Conservation (phyloP, 1,139 yeast genomes). For the Saccharomycopsis crataegensis region DNA sequence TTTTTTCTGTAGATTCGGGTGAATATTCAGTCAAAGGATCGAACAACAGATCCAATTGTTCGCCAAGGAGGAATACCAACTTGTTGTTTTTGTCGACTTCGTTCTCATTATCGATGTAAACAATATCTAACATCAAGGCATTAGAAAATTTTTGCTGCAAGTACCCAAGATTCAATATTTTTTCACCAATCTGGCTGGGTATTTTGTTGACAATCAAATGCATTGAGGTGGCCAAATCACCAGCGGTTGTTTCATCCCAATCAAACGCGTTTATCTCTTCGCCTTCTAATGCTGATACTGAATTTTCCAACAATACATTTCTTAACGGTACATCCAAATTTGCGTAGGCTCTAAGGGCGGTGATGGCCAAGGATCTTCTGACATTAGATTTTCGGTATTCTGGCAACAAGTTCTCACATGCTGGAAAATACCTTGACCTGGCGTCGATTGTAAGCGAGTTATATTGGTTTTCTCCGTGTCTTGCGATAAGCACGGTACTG, state of each 20-base stretch:
- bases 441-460: conserved; percentile 53
- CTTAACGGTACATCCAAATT: conserved; percentile 32
- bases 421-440: conserved; percentile 67
- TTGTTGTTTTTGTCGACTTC: conserved; percentile 63
- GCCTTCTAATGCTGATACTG: conserved; percentile 17
- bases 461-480: conserved; percentile 61
- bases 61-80: conserved; percentile 69
- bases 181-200: conserved; percentile 52
- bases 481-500: conserved; percentile 57
- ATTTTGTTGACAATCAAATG: conserved; percentile 38
- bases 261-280: conserved; percentile 25
- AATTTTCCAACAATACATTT: conserved; percentile 21
- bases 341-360: conserved; percentile 62
- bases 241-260: conserved; percentile 79
- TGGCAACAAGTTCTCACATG: conserved; percentile 59
- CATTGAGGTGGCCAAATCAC: conserved; percentile 61
- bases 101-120: conserved; percentile 49
- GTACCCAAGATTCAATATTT: conserved; percentile 47
- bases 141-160: conserved; percentile 47
- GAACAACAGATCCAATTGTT: conserved; percentile 79
- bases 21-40: conserved; percentile 88
- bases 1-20: conserved; percentile 73
- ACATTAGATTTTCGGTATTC: conserved; percentile 49
- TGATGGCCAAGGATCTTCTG: conserved; percentile 69
- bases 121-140: conserved; percentile 61